phyloP scores from a whole-genome alignment of 257 asterid genomes.

The Solanum gandarillasii region DNA sequence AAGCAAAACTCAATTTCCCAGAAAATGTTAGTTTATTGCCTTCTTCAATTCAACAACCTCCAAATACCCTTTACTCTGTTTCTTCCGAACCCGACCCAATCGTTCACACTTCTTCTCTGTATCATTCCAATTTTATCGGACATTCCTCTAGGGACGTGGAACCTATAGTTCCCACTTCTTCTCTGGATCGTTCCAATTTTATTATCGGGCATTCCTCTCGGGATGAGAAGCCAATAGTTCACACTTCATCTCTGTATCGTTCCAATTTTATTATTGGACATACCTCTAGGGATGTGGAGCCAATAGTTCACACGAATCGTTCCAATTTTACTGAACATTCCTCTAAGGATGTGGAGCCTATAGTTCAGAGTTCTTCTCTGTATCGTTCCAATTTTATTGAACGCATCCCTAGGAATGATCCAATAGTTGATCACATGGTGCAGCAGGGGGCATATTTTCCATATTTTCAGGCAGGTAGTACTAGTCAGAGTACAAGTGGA shows the following conservation, averaged over 20 bases:
- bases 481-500: not conserved
- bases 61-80: not conserved
- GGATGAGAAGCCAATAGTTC: not conserved
- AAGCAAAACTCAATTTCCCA: constrained; percentile 55
- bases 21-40: constrained; percentile 31
- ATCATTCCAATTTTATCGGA: not conserved
- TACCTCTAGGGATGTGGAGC: not conserved
- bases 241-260: not conserved
- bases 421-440: not conserved
- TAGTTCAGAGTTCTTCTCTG: not conserved
- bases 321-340: not conserved
- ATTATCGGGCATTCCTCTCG: not conserved
- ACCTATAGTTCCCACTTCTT: not conserved
- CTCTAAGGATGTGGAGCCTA: not conserved
- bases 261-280: not conserved
- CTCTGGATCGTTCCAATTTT: not conserved
- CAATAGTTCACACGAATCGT: not conserved
- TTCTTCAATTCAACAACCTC: not conserved
- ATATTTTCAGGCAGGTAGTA: not conserved
- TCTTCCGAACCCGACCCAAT: constrained; percentile 7
- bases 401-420: not conserved
- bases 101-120: constrained; percentile 1
- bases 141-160: not conserved
- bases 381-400: not conserved
- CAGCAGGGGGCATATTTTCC: not conserved